Percentiles rank a stretch among this genome's conserved stretches.
These are phyloP conservation scores for Acarospora socialis DNA, from an alignment of 2,329 filamentous ascomycete genomes.

Conservation along the genomic window DNA sequence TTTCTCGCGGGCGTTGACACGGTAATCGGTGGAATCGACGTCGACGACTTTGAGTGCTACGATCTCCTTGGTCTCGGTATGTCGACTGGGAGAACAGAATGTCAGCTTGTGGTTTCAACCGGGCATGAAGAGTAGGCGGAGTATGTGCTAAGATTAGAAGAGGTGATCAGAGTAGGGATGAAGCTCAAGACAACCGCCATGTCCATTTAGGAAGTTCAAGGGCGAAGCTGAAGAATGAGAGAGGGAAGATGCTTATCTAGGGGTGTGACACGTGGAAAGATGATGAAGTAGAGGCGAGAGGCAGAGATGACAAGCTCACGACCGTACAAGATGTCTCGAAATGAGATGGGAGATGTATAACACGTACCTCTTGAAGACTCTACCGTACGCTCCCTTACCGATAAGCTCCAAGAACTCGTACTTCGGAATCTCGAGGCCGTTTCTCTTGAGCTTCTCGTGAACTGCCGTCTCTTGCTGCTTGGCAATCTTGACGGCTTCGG, in stretches of 20 bases:
- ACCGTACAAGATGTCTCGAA: too few relatives aligned
- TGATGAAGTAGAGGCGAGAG: not conserved
- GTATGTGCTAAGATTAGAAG: not conserved
- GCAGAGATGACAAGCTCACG: not conserved
- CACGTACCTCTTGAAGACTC: constrained; percentile 34
- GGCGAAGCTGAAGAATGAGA: not conserved
- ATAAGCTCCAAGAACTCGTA: constrained; percentile 38
- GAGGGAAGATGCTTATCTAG: not conserved
- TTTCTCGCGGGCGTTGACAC: constrained; percentile 29
- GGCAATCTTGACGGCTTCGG: constrained; percentile 33
- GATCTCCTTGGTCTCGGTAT: constrained; percentile 21
- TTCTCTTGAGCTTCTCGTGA: constrained; percentile 32
- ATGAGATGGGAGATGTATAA: not conserved
- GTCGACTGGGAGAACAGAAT: not conserved
- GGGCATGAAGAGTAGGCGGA: constrained; percentile 6
- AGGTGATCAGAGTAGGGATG: not conserved
- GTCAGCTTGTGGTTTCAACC: constrained; percentile 2
- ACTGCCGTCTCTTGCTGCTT: constrained; percentile 32
- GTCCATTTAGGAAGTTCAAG: constrained; percentile 1
- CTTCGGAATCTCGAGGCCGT: constrained; percentile 28
- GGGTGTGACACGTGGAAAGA: not conserved
- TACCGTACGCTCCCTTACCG: constrained; percentile 36
- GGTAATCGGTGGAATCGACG: constrained; percentile 35
- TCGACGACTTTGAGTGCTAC: constrained; percentile 40
- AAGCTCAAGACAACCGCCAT: too few relatives aligned